Evolutionary conservation across 108 stramenopile genomes (phyloP), one percentile per base, ranked within the genome.

Genomic region (Skeletonema grethae): DNA sequence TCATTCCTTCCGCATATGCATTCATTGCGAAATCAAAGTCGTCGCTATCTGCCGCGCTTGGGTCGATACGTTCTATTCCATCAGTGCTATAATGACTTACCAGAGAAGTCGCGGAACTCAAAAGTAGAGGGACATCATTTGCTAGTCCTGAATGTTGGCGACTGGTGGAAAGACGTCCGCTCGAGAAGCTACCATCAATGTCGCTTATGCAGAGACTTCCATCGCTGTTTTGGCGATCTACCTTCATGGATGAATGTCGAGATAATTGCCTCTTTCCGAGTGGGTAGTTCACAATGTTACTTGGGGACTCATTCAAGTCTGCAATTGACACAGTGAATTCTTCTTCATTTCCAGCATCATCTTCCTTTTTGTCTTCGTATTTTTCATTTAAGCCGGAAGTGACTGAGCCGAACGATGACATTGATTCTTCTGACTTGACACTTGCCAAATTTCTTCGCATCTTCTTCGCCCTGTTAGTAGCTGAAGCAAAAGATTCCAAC

Each of bases 11-110:
- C 12, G 61, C 10, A 57, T 56, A 82, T 2, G 73, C 29, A 12
- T 65, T 64, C 74, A 75, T 59, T 4, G 73, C 80, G 38, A 56
- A 82, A 56, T 82, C 80, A 35, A 82, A 82, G 43, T 82, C 80
- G 39, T 73, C 69, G 16, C 48, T 53, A 28, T 75, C 65, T 11
- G 65, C 60, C 8, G 65, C 69, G 63, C 48, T 65, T 25, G 73
- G 68, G 34, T 77, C 35, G 41, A 77, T 64, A 56, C 50, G 29
- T 15, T 75, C 73, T 31, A 75, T 75, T 5, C 73, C 73, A 67
- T 75, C 73, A 35, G 65, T 60, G 39, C 58, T 67, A 15, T 60
- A 67, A 46, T 62, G 9, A 12, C 43, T 53, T 11, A 46, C 55
- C 48, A 72, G 24, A 63, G 43, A 46, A 5, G 70, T 72, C 6